Conservation (phyloP, 352 stramenopile species). For the Globisporangium barbulae region DNA sequence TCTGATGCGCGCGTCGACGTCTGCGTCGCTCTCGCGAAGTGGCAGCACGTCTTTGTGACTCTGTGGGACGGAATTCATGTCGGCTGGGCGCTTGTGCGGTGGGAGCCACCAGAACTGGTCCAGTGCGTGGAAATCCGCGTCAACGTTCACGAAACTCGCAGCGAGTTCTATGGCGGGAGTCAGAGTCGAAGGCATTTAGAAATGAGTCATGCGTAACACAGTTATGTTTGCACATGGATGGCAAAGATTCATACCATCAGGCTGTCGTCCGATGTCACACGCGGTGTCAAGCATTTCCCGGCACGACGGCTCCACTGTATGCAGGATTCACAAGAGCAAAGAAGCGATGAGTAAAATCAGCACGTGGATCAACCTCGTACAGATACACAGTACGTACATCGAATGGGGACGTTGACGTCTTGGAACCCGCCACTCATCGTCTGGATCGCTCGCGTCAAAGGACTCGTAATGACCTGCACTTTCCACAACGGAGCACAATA, state of each 20-base stretch:
- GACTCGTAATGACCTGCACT: conserved; percentile 73
- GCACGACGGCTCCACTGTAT: conserved; percentile 62
- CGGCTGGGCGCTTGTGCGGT: conserved; percentile 25
- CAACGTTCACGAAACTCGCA: conserved; percentile 26
- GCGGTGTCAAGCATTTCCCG: conserved; percentile 85
- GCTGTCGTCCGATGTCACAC: conserved; percentile 73
- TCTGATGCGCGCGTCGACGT: conserved; percentile 67
- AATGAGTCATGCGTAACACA: not conserved
- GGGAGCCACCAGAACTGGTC: conserved; percentile 67
- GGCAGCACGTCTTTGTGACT: conserved; percentile 46
- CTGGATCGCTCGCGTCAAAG: conserved; percentile 79
- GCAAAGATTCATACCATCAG: conserved; percentile 23
- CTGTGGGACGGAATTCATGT: conserved; percentile 17
- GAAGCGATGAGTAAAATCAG: not conserved
- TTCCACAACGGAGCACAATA: not conserved
- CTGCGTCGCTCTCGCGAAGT: conserved; percentile 49
- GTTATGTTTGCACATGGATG: no score
- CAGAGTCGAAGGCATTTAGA: not conserved
- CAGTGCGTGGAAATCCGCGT: conserved; percentile 46
- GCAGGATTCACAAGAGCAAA: not conserved
- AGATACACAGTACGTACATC: conserved; percentile 26
- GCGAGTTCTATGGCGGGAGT: conserved; percentile 23
- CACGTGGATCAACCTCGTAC: not conserved
- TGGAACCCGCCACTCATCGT: conserved; percentile 68
- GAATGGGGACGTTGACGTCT: conserved; percentile 46